Base-by-base conservation (phyloP, 345 rosid species). In the Lagerstroemia speciosa region DNA sequence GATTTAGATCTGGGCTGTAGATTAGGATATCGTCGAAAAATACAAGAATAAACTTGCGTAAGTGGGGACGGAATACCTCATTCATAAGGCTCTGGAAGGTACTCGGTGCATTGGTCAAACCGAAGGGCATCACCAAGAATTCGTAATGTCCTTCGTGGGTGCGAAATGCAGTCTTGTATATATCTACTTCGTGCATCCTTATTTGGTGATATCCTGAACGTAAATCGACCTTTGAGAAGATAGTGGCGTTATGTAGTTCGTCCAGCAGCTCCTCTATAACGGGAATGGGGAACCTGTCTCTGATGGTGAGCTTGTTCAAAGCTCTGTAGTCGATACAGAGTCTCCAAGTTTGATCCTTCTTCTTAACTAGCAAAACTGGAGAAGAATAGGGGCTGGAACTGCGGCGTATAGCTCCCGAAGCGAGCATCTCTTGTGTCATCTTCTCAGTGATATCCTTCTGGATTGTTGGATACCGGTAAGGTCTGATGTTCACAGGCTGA, bases 101-200 rank as follows among this genome's bases (percentile, higher is more conserved):
- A 2, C 48, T 3, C 2, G 46, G 46, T 1, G 46, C 46, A 10
- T 41, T 41, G 16, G 46, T 41, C 1, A 41, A 14, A 5, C 48
- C 45, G 15, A 65, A 65, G 3, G 67, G 45, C 67, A 65, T 65
- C 22, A 65, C 67, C 45, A 12, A 8, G 15, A 65, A 65, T 26
- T 65, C 67, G 15, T 65, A 65, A 9, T 33, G 67, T 2, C 67
- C 67, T 16, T 65, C 45, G 24, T 65, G 45, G 11, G 45, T 65
- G 22, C 67, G 48, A 26, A 65, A 65, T 6, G 67, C 46, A 6
- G 67, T 65, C 45, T 65, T 65, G 43, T 16, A 40, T 2, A 32
- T 20, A 24, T 65, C 67, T 4, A 2, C 48, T 26, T 19, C 20
- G 8, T 17, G 2, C 46, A 65, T 33, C 4, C 26, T 22, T 15